Base-by-base conservation (phyloP, 2,329 filamentous ascomycete genomes). In the Purpureocillium takamizusanense region DNA sequence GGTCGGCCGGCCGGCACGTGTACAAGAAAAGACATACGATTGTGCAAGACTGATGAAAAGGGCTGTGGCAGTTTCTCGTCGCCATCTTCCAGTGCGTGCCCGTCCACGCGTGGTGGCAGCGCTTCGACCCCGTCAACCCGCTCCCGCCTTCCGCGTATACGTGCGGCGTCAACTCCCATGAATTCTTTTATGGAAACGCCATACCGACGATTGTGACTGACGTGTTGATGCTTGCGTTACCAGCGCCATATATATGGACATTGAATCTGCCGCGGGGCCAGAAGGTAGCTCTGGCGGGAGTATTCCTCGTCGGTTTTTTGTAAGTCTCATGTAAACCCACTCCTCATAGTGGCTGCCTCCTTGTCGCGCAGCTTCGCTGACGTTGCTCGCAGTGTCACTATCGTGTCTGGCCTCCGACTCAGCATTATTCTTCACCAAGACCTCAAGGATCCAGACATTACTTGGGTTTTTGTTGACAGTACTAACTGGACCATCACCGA, bases 161-260 rank as follows among this genome's bases (percentile, higher is more conserved):
- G 8, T 53, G 48, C 14, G 33, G 35, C 34, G 41, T 55, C 6
- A 34, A 47, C 10, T 30, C 43, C 6, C 44, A 31, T 18, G 43
- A 44, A 4, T 54, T 56, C 38, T 56, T 56, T 34, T 51, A 51
- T 33, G 47, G 45, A 2, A 58, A 55, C 33, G 46, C 51, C 3
- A 47, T 55, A 8, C 48, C 52, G 1, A 53, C 51, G 31, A 51
- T 58, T 14, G 39, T 50, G 4, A 52, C 51, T 3, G 53, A 59
- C 21, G 31, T 51, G 2, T 14, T 53, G 9, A 51, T 58, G 14
- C 43, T 60, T 12, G 14, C 43, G 1, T 38, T 59, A 1, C 57
- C 57, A 2, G 39, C 56, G 1, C 53, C 52, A 3, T 48, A 53
- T 17, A 44, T 59, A 11, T 54, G 47, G 35, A 46, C 37, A 13